Evolutionary conservation across 306 rosid genomes (phyloP).

Genomic region (Luffa aegyptiaca): DNA sequence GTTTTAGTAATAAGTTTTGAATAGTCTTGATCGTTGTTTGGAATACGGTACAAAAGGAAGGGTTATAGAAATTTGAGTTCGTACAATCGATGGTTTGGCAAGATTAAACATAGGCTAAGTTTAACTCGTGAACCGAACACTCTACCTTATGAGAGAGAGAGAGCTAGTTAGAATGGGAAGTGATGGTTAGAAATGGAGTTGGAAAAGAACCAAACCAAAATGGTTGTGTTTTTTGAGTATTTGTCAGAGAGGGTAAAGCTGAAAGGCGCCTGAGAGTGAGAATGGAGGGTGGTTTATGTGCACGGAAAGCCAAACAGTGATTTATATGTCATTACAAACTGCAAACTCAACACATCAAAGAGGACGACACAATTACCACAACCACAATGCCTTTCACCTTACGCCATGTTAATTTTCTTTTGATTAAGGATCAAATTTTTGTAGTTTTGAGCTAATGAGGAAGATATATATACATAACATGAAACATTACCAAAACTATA

Average conservation of each 20-base stretch:
- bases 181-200: background rate
- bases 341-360: background rate
- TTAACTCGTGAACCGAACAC: background rate
- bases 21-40: too few species aligned
- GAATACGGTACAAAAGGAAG: too few species aligned
- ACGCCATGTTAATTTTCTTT: too few species aligned
- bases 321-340: background rate
- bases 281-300: background rate
- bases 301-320: background rate
- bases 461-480: too few species aligned
- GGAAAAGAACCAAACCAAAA: conserved; percentile 1
- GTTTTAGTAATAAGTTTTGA: too few species aligned
- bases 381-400: background rate
- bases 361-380: background rate
- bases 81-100: too few species aligned
- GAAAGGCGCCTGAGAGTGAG: background rate
- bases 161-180: background rate
- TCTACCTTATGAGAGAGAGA: background rate
- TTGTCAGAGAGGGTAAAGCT: conserved; percentile 5
- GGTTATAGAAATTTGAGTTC: too few species aligned
- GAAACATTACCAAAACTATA: too few species aligned
- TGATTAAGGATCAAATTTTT: too few species aligned
- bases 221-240: background rate
- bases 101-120: background rate
- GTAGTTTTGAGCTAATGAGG: too few species aligned